Conservation (phyloP, 305 asterid genomes). For the Rubia occidens region DNA sequence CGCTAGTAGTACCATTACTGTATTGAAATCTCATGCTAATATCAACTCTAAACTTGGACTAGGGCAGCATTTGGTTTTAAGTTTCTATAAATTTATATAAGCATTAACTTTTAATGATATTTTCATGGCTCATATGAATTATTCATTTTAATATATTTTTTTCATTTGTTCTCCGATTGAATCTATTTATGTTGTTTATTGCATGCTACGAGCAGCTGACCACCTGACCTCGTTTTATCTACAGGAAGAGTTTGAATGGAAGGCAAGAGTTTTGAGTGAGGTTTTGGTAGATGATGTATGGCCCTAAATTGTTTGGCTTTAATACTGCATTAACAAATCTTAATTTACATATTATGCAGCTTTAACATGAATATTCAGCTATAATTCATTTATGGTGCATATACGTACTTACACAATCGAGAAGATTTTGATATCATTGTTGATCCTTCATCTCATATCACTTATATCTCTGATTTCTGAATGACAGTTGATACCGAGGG, state of each 20-base stretch:
- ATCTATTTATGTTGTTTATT: background rate
- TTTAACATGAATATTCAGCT: background rate
- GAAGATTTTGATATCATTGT: too few relatives aligned
- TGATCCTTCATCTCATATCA: too few relatives aligned
- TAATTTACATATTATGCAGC: too few relatives aligned
- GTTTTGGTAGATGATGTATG: slow-evolving; percentile 16
- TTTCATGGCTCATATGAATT: background rate
- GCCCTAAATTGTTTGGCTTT: background rate
- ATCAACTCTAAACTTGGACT: background rate
- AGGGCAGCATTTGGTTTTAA: background rate
- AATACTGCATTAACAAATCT: background rate
- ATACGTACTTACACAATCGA: background rate
- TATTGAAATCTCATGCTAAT: background rate
- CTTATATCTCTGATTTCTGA: too few relatives aligned
- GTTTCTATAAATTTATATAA: too few relatives aligned
- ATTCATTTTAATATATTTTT: background rate
- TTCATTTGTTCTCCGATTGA: background rate
- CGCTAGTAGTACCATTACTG: background rate
- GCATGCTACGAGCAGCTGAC: background rate
- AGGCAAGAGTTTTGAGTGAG: slow-evolving; percentile 9
- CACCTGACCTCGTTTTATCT: background rate
- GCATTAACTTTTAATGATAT: background rate
- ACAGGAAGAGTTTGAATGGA: slow-evolving; percentile 12
- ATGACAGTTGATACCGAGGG: background rate
- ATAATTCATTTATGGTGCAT: background rate